phyloP scores from a whole-genome alignment of 164 flowering plant species.

The Echeveria elegans region DNA sequence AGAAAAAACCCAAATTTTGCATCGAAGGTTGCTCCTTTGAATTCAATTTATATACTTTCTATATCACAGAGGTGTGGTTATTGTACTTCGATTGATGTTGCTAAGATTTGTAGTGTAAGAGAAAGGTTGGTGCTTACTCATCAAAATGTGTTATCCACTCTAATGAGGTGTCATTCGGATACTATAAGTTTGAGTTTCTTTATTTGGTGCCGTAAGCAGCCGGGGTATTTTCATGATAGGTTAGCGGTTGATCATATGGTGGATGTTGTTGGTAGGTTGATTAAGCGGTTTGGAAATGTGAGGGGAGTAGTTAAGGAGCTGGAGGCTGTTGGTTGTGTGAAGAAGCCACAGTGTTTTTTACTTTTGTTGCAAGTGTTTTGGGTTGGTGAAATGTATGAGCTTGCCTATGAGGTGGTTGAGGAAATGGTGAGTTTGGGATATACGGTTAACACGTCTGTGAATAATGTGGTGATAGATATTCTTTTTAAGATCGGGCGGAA shows the following conservation, averaged over 20 bases:
- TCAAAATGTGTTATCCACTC: conserved; percentile 24
- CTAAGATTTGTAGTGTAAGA: background rate
- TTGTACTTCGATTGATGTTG: background rate
- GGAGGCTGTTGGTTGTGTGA: conserved; percentile 31
- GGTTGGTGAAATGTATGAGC: conserved; percentile 39
- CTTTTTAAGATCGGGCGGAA: conserved; percentile 31
- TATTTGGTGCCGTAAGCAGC: conserved; percentile 54
- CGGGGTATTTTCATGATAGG: conserved; percentile 34
- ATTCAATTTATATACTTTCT: background rate
- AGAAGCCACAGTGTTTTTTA: conserved; percentile 43
- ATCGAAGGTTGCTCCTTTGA: too few species aligned
- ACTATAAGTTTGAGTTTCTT: conserved; percentile 44
- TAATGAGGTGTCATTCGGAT: conserved; percentile 45
- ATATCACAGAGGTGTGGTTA: background rate
- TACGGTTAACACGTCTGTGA: conserved; percentile 38
- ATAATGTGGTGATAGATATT: conserved; percentile 50
- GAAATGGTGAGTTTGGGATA: conserved; percentile 43
- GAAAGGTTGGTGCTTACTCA: conserved; percentile 16
- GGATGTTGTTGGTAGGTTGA: conserved; percentile 27
- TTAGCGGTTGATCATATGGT: conserved; percentile 30
- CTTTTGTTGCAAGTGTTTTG: conserved; percentile 48
- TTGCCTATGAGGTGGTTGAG: conserved; percentile 39
- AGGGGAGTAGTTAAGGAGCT: conserved; percentile 30
- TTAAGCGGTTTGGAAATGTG: conserved; percentile 19
- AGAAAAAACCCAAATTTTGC: background rate